Conservation (phyloP, 208 protist genomes). For the Leptomonas seymouri region DNA sequence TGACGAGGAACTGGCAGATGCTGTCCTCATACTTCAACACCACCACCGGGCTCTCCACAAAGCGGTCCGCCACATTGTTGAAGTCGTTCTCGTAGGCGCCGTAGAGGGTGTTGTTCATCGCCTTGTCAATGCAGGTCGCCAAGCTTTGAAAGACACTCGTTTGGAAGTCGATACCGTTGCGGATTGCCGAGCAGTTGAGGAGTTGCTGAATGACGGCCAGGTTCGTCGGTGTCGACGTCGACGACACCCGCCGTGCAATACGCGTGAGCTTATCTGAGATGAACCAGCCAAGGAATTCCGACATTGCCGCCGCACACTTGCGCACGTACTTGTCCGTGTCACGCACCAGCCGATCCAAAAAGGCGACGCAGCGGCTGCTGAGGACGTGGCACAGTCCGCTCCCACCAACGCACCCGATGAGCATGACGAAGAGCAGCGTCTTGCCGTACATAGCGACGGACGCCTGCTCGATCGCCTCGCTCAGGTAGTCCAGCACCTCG, state of each 20-base stretch:
- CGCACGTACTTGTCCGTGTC: slow-evolving; percentile 81
- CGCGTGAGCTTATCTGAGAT: slow-evolving; percentile 60
- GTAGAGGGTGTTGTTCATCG: slow-evolving; percentile 62
- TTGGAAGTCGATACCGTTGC: slow-evolving; percentile 45
- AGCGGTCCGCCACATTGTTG: slow-evolving; percentile 60
- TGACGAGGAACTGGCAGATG: slow-evolving; percentile 59
- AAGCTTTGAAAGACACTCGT: slow-evolving; percentile 61
- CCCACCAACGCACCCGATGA: slow-evolving; percentile 69
- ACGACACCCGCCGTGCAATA: slow-evolving; percentile 48
- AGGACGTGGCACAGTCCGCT: slow-evolving; percentile 49
- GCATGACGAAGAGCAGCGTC: slow-evolving; percentile 58
- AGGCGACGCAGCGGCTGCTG: slow-evolving; percentile 43
- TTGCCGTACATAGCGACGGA: slow-evolving; percentile 75
- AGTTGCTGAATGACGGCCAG: slow-evolving; percentile 63
- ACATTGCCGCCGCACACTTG: slow-evolving; percentile 51
- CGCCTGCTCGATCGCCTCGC: slow-evolving; percentile 53
- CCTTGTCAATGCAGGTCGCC: slow-evolving; percentile 70
- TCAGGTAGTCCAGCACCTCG: slow-evolving; percentile 27
- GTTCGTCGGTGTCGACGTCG: slow-evolving; percentile 40
- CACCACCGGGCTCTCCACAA: slow-evolving; percentile 53
- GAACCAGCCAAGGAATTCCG: slow-evolving; percentile 54
- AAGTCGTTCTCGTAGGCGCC: slow-evolving; percentile 67
- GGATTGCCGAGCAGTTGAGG: slow-evolving; percentile 53
- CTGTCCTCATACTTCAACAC: slow-evolving; percentile 47
- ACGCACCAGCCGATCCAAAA: slow-evolving; percentile 60